Conservation (phyloP, 2,329 filamentous ascomycete genomes). For the Fusarium sulawesiense region DNA sequence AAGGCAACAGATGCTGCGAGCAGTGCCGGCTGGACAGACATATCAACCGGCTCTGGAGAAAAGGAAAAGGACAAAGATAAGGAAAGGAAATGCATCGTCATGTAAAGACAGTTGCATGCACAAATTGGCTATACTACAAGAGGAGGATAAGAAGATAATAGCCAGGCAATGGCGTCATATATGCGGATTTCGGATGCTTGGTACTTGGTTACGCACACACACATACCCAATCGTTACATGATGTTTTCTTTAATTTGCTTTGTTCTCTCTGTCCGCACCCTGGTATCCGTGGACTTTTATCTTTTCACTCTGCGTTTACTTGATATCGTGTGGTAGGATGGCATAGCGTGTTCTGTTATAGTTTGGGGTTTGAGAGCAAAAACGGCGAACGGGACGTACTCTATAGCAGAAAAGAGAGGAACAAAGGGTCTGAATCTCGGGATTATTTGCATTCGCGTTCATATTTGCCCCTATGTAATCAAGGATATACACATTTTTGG, state of each 20-base stretch:
- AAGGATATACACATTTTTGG: conserved; percentile 5
- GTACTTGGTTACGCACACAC: conserved; percentile 32
- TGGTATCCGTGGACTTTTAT: not conserved
- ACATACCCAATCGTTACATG: conserved; percentile 35
- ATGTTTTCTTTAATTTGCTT: conserved; percentile 6
- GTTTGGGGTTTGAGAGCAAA: conserved; percentile 32
- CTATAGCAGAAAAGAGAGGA: not conserved
- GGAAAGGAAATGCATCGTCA: conserved; percentile 64
- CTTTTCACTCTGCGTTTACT: conserved; percentile 30
- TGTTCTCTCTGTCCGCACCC: conserved; percentile 10
- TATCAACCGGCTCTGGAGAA: conserved; percentile 50
- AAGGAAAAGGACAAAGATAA: conserved; percentile 55
- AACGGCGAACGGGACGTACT: conserved; percentile 22
- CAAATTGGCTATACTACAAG: conserved; percentile 5
- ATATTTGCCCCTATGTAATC: not conserved
- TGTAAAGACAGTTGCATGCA: conserved; percentile 53
- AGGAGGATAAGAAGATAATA: conserved; percentile 14
- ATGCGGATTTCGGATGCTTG: conserved; percentile 7
- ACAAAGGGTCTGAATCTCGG: not conserved
- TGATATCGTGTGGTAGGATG: conserved; percentile 27
- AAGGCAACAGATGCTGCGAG: conserved; percentile 57
- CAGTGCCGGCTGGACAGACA: conserved; percentile 65
- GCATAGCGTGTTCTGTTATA: conserved; percentile 26
- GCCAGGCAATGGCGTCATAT: conserved; percentile 8
- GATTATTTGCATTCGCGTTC: not conserved